Conservation (phyloP, 2,329 filamentous ascomycete genomes). For the Diaporthe caulivora region DNA sequence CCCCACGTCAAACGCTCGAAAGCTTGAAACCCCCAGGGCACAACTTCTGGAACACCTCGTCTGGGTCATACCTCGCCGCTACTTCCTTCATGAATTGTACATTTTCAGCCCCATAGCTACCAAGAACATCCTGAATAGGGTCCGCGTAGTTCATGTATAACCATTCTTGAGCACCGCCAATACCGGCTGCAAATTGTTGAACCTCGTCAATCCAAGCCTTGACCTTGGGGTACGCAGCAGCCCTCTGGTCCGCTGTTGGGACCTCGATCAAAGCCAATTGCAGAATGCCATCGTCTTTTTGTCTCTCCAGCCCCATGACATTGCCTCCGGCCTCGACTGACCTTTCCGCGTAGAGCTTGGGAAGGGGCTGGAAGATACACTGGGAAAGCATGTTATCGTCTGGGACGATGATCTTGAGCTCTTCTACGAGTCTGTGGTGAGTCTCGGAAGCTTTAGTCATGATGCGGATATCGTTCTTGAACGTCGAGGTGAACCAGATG, state of each 20-base stretch:
- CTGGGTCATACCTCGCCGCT: constrained; percentile 45
- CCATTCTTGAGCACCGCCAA: constrained; percentile 41
- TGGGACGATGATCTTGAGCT: constrained; percentile 39
- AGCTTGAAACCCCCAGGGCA: constrained; percentile 46
- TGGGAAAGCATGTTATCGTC: constrained; percentile 43
- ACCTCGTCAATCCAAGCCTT: constrained; percentile 39
- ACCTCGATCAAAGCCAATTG: constrained; percentile 40
- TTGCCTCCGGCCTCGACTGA: constrained; percentile 42
- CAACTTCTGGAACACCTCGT: constrained; percentile 44
- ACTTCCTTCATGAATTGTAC: constrained; percentile 41
- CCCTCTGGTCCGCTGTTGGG: constrained; percentile 41
- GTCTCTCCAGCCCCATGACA: constrained; percentile 42
- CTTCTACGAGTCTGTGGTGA: constrained; percentile 46
- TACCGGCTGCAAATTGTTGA: constrained; percentile 38
- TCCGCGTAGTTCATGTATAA: constrained; percentile 47
- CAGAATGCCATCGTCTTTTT: constrained; percentile 40
- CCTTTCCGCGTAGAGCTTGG: constrained; percentile 30
- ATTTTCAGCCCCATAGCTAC: constrained; percentile 46
- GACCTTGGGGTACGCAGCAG: constrained; percentile 39
- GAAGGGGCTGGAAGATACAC: constrained; percentile 45
- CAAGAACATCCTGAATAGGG: constrained; percentile 44
- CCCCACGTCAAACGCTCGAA: not conserved
- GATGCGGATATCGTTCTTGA: constrained; percentile 53
- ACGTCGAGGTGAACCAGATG: constrained; percentile 52
- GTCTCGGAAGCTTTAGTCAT: constrained; percentile 50